Conservation (phyloP, 768 basidiomycete species). For the Tricholoma furcatifolium region DNA sequence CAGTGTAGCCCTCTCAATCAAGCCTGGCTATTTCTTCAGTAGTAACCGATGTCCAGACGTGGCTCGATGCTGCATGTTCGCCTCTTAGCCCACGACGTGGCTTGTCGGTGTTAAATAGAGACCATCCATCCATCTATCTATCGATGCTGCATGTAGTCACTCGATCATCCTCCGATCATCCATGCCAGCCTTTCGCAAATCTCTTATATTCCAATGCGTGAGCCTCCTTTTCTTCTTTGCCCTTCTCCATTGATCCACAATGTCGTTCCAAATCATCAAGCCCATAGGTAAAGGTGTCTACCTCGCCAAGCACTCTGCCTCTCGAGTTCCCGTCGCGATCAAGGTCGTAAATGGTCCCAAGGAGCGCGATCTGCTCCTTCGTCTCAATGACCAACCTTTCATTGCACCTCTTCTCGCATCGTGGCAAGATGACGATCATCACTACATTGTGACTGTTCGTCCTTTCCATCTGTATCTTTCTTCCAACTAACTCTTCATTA, state of each 20-base stretch:
- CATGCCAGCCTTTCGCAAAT: too few species aligned
- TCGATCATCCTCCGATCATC: not conserved
- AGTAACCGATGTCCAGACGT: too few species aligned
- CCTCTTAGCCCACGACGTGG: too few species aligned
- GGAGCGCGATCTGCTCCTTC: constrained; percentile 1
- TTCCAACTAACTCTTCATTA: not conserved
- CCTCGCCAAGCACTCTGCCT: not conserved
- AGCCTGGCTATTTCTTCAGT: too few species aligned
- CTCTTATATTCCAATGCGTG: not conserved
- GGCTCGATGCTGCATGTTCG: too few species aligned
- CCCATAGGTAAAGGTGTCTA: constrained; percentile 9
- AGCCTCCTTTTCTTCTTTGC: too few species aligned
- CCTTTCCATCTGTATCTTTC: not conserved
- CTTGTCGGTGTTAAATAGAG: too few species aligned
- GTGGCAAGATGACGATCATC: constrained; percentile 11
- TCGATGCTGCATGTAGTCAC: too few species aligned
- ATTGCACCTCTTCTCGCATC: constrained; percentile 1
- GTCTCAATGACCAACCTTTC: not conserved
- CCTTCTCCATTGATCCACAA: too few species aligned
- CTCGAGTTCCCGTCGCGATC: not conserved
- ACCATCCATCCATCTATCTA: too few species aligned
- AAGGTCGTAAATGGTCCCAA: constrained; percentile 6
- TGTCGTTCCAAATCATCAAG: too few species aligned
- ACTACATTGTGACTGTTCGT: constrained; percentile 13
- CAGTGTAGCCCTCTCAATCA: too few species aligned